Percentiles rank a stretch among this genome's conserved stretches.
Evolutionary conservation across 2,329 filamentous ascomycete species (phyloP).

Genomic region (Rachicladosporium sp.): DNA sequence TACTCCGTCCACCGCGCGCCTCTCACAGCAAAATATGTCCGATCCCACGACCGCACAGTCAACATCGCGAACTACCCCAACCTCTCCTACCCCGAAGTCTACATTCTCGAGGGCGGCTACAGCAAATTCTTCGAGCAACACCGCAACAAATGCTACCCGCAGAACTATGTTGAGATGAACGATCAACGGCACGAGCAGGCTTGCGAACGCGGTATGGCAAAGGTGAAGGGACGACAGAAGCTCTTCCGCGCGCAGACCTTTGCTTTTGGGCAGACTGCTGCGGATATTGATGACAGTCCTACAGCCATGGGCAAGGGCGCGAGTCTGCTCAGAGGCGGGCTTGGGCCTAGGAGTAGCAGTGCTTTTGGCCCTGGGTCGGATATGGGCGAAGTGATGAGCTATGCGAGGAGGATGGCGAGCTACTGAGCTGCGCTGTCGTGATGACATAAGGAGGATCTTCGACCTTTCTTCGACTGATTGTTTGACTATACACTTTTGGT

Average conservation of each 20-base stretch:
- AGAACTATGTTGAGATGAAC: slow-evolving; percentile 95
- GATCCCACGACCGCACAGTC: slow-evolving; percentile 70
- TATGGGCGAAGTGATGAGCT: slow-evolving; percentile 20
- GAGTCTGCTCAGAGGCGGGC: slow-evolving; percentile 9
- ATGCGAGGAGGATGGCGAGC: slow-evolving; percentile 24
- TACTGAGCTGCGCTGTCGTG: slow-evolving; percentile 14
- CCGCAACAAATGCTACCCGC: slow-evolving; percentile 72
- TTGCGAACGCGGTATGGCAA: slow-evolving; percentile 89
- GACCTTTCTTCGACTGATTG: too few relatives aligned
- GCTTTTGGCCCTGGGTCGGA: slow-evolving; percentile 19
- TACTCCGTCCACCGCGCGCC: slow-evolving; percentile 95
- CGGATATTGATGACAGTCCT: slow-evolving; percentile 50
- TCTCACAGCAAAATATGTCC: slow-evolving; percentile 89
- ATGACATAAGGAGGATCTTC: too few relatives aligned
- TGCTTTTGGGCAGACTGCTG: slow-evolving; percentile 67
- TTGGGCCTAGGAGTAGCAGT: slow-evolving; percentile 19
- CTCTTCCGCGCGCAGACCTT: slow-evolving; percentile 84
- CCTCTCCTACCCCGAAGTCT: slow-evolving; percentile 91
- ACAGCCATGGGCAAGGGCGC: slow-evolving; percentile 29
- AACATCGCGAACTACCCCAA: slow-evolving; percentile 80
- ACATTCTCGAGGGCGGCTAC: slow-evolving; percentile 93
- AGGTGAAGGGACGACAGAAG: slow-evolving; percentile 79
- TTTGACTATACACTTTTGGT: too few relatives aligned
- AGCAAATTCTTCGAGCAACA: slow-evolving; percentile 80
- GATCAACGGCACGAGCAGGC: slow-evolving; percentile 82